phyloP scores from a whole-genome alignment of 345 rosid species.

The Nephelium lappaceum region DNA sequence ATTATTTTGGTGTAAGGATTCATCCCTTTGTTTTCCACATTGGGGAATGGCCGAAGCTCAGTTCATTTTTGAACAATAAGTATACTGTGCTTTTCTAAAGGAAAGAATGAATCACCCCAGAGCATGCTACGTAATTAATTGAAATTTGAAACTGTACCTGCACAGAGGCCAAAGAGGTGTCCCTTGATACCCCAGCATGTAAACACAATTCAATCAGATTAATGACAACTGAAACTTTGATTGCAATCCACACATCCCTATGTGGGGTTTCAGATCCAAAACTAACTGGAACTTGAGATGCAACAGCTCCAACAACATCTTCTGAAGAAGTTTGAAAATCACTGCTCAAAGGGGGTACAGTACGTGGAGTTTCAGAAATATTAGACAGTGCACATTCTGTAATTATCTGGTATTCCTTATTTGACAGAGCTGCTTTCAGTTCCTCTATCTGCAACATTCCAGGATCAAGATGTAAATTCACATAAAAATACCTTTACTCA shows the following conservation, averaged over 20 bases:
- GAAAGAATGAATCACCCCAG: not conserved
- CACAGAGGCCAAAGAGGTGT: slow-evolving; percentile 77
- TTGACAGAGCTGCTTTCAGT: slow-evolving; percentile 77
- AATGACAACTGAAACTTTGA: slow-evolving; percentile 71
- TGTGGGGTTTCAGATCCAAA: slow-evolving; percentile 35
- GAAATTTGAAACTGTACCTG: slow-evolving; percentile 50
- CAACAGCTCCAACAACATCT: slow-evolving; percentile 46
- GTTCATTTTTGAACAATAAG: not conserved
- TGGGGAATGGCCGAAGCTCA: not conserved
- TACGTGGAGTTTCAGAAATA: slow-evolving; percentile 74
- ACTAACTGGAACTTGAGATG: slow-evolving; percentile 42
- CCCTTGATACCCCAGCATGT: slow-evolving; percentile 69
- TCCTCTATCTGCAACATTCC: slow-evolving; percentile 70
- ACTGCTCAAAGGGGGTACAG: slow-evolving; percentile 58
- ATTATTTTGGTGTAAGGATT: not conserved
- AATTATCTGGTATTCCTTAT: slow-evolving; percentile 85
- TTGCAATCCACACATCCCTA: slow-evolving; percentile 59
- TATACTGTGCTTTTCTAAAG: not conserved
- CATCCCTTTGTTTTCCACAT: not conserved
- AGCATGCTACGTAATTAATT: not conserved
- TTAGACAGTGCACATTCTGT: slow-evolving; percentile 87
- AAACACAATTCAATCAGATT: slow-evolving; percentile 78
- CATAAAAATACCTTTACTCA: slow-evolving; percentile 5
- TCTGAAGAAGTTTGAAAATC: slow-evolving; percentile 45
- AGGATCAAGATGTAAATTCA: slow-evolving; percentile 22